These are phyloP conservation scores for Silene uniflora DNA, from an alignment of 148 eudicot species.

Conservation along the genomic window DNA sequence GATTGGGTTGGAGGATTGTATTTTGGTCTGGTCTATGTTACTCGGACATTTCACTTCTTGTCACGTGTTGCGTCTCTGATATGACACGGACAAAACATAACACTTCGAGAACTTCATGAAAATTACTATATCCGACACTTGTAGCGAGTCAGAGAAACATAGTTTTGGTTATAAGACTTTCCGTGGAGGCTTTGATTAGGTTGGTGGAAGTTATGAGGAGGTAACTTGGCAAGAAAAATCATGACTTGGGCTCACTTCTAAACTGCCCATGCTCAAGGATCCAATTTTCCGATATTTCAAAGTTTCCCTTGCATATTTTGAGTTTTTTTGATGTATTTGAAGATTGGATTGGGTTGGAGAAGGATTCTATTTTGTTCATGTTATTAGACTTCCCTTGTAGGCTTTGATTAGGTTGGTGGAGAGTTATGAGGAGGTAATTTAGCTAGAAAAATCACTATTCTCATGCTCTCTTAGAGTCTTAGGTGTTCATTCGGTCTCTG, in stretches of 20 bases:
- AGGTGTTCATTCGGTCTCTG: too few relatives aligned
- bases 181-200: neutral
- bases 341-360: neutral
- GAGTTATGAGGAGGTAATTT: neutral
- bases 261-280: neutral
- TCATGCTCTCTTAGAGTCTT: too few relatives aligned
- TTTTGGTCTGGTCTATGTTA: neutral
- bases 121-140: too few relatives aligned
- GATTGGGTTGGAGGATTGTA: neutral
- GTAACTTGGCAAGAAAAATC: neutral
- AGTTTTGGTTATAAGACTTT: too few relatives aligned
- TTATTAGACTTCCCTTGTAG: neutral
- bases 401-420: neutral
- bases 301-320: neutral
- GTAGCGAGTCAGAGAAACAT: too few relatives aligned
- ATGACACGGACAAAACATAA: too few relatives aligned
- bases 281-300: neutral
- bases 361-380: neutral
- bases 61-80: too few relatives aligned
- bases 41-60: too few relatives aligned
- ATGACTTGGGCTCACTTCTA: neutral
- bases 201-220: neutral
- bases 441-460: too few relatives aligned
- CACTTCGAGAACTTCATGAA: too few relatives aligned
- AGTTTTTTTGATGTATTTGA: neutral